A percentile compares a stretch with the other conserved stretches of the same genome.
Conservation (phyloP, 140 eudicot species). For the Cichorium intybus region DNA sequence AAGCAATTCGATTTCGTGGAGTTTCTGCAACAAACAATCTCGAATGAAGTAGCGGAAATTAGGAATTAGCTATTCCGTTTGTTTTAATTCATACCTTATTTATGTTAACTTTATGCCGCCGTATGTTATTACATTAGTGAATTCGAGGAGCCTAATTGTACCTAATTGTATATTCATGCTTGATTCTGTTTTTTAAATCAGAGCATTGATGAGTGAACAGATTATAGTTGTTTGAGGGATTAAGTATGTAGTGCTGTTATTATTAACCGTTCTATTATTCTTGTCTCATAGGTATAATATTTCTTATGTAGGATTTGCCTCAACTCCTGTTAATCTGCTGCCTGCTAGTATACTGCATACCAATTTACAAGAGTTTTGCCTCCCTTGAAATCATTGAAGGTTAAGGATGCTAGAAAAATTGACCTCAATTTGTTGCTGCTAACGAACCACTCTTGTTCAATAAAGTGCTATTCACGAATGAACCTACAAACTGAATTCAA, state of each 20-base stretch:
- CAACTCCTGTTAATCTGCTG: constrained; percentile 15
- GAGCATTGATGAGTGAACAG: constrained; percentile 6
- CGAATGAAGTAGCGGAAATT: constrained; percentile 4
- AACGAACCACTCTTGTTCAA: neutral
- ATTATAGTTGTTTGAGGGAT: neutral
- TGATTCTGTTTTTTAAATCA: constrained; percentile 14
- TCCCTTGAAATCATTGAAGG: constrained; percentile 1
- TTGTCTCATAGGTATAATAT: constrained; percentile 7
- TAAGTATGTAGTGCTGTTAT: too few species aligned
- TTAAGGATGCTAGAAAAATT: neutral
- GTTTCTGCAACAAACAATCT: constrained; percentile 23
- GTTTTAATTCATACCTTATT: constrained; percentile 14
- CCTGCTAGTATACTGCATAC: constrained; percentile 1
- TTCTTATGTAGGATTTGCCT: constrained; percentile 23
- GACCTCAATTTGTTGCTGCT: neutral
- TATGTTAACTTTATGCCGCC: neutral
- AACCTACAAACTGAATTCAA: constrained; percentile 41
- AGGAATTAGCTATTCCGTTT: constrained; percentile 19
- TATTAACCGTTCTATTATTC: neutral
- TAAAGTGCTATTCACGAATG: constrained; percentile 26
- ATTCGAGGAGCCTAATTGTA: constrained; percentile 1
- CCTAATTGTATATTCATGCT: constrained; percentile 8
- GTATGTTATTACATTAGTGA: neutral
- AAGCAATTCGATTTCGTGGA: constrained; percentile 32
- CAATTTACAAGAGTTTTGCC: neutral